phyloP scores from a whole-genome alignment of 306 rosid species.

The Corylus heterophylla region DNA sequence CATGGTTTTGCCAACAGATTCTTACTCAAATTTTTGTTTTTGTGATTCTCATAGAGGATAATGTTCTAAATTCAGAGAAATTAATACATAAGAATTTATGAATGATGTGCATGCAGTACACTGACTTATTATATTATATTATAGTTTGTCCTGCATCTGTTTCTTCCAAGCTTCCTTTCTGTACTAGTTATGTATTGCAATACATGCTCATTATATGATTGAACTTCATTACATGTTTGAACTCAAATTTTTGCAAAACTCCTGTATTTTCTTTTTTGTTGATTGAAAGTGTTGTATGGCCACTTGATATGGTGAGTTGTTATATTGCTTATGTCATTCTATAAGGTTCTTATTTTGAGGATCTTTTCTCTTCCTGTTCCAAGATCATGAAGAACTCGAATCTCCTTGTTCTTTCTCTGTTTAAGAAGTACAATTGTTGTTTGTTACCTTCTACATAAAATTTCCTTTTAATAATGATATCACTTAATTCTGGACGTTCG shows the following conservation, averaged over 20 bases:
- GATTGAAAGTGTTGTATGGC: background rate
- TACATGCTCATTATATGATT: background rate
- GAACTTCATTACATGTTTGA: background rate
- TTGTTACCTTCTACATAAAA: background rate
- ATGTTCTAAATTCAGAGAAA: background rate
- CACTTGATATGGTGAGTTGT: background rate
- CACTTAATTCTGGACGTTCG: background rate
- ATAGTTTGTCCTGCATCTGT: background rate
- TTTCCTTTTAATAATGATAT: background rate
- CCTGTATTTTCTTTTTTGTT: background rate
- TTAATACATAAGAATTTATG: background rate
- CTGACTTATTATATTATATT: background rate
- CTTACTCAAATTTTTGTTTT: background rate
- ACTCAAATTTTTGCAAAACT: background rate
- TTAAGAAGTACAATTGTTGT: background rate
- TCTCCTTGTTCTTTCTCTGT: constrained; percentile 2
- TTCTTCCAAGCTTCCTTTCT: background rate
- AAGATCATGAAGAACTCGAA: background rate
- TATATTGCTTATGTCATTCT: background rate
- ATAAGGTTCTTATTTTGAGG: background rate
- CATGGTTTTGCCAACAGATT: background rate
- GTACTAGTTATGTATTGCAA: background rate
- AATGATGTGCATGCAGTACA: too few species aligned
- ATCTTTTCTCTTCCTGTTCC: background rate
- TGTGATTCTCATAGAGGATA: background rate